Evolutionary conservation across 78 protist genomes (phyloP), one percentile per base, ranked within the genome.

Genomic region (Polysphondylium violaceum): DNA sequence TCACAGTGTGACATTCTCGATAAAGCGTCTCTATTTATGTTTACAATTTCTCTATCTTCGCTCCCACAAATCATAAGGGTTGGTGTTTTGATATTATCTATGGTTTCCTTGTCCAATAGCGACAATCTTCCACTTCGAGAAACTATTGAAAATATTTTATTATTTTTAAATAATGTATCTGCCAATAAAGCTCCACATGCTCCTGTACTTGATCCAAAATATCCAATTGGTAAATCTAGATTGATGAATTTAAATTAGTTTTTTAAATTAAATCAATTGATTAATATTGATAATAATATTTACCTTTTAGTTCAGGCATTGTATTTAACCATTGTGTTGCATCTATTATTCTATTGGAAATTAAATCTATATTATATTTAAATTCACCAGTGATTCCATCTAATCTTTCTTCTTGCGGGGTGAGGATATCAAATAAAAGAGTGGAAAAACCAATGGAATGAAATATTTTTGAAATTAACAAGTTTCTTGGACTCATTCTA

Each of bases 361-460:
- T 41, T 2, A 41, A 68, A 25, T n/a, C 14, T 25, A 68, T 12
- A 43, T 68, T 68, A 43, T 68, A 41, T 43, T 68, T 36, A 44
- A 43, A 68, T 68, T 68, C 76, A 43, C 58, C 58, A 16, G 76
- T 68, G 8, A 68, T 68, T 14, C 36, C 43, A 43, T 68, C 36
- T 43, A 68, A 68, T 23, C 76, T 19, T 41, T 36, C 58, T 43
- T 68, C 76, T 68, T 68, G 76, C 14, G 53, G 59, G 8, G 76
- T 68, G 9, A 68, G 16, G 27, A 68, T 6, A 68, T 68, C 58
- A 68, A 68, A 68, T 27, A 68, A 17, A 27, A 68, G 27, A 23
- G 56, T 68, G n/a, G 76, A 68, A 25, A 33, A 68, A 27, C 76
- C 76, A 31, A 43, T 16, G 2, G 16, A 33, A 27, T 41, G 58